These are phyloP conservation scores for Botryotinia calthae DNA, from an alignment of 2,329 filamentous ascomycete genomes.

Conservation along the genomic window DNA sequence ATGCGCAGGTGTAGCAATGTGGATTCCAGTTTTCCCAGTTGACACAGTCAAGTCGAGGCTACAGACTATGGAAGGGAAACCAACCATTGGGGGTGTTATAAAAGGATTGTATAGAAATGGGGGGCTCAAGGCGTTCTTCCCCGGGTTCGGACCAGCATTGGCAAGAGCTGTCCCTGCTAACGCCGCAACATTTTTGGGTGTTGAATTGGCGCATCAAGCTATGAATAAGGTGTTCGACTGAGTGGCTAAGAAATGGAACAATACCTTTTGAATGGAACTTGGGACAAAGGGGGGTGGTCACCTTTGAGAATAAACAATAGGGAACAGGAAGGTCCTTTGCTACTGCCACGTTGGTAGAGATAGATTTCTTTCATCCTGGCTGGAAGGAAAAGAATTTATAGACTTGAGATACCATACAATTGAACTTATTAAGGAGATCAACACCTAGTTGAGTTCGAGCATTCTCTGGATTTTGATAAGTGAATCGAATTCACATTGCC, in stretches of 20 bases:
- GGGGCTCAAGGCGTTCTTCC: conserved; percentile 91
- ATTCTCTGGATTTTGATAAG: too few relatives aligned
- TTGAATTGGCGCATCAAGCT: conserved; percentile 78
- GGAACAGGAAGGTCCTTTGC: too few relatives aligned
- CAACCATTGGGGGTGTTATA: conserved; percentile 77
- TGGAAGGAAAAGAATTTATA: background rate
- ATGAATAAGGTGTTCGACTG: conserved; percentile 72
- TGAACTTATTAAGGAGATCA: background rate
- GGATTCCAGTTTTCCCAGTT: conserved; percentile 97
- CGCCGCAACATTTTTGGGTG: conserved; percentile 87
- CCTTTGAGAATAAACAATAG: background rate
- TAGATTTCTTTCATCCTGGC: background rate
- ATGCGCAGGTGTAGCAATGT: conserved; percentile 94
- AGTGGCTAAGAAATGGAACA: background rate
- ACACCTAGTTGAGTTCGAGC: background rate
- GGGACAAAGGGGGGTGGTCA: background rate
- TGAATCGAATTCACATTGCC: background rate
- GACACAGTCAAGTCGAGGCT: conserved; percentile 94
- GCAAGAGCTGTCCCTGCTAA: conserved; percentile 93
- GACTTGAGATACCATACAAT: background rate
- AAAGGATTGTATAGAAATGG: conserved; percentile 78
- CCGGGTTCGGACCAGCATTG: conserved; percentile 89
- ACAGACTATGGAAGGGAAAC: conserved; percentile 85
- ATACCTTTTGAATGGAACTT: background rate
- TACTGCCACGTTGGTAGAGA: background rate